Conservation (phyloP, 305 asterid genomes). For the Solanum hybrid region DNA sequence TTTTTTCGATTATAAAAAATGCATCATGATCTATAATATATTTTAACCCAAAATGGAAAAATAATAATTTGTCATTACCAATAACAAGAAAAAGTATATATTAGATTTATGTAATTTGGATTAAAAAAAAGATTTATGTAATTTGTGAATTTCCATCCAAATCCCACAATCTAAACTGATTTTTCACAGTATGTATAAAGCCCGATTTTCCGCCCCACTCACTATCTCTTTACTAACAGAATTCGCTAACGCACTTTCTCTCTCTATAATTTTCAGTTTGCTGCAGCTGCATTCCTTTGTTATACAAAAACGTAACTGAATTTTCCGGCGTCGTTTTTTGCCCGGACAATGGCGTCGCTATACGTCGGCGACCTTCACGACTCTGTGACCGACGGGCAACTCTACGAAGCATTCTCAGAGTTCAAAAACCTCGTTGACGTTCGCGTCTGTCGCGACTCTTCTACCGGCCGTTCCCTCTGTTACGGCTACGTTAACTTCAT, state of each 20-base stretch:
- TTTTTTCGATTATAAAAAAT: not conserved
- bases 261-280: not conserved
- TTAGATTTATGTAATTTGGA: not conserved
- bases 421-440: conserved; percentile 50
- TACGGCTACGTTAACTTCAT: conserved; percentile 77
- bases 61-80: not conserved
- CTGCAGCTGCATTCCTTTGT: not conserved
- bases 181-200: not conserved
- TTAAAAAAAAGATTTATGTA: not conserved
- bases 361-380: conserved; percentile 76
- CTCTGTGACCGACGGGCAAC: conserved; percentile 47
- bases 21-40: no score
- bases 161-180: not conserved
- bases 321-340: not conserved
- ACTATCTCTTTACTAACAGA: not conserved
- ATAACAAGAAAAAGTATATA: not conserved
- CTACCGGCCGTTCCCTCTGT: conserved; percentile 68
- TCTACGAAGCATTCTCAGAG: conserved; percentile 59
- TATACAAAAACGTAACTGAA: not conserved
- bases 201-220: not conserved
- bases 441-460: conserved; percentile 67
- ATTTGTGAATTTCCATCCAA: not conserved
- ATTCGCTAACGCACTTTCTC: conserved; percentile 1
- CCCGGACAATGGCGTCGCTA: conserved; percentile 38
- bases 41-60: no score